Conservation (phyloP, 2,329 filamentous ascomycete species). For the Penicillium carneum region DNA sequence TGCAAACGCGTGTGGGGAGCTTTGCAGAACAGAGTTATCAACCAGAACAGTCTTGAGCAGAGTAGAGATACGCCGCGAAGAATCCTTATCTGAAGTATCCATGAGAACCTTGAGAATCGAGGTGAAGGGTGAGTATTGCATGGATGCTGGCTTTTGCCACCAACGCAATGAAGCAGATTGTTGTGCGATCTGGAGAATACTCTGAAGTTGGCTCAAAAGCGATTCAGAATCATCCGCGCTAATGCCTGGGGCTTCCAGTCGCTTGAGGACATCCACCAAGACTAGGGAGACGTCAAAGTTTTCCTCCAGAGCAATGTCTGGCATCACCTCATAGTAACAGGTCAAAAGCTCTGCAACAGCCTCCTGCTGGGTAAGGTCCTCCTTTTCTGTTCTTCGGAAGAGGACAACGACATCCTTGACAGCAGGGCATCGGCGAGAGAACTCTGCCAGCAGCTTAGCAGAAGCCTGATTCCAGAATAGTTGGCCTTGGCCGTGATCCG, state of each 20-base stretch:
- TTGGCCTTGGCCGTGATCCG: conserved; percentile 54
- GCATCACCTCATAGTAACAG: conserved; percentile 84
- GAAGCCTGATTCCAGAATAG: conserved; percentile 74
- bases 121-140: conserved; percentile 53
- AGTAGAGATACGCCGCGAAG: conserved; percentile 44
- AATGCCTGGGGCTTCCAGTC: conserved; percentile 59
- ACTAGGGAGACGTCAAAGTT: conserved; percentile 87
- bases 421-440: conserved; percentile 77
- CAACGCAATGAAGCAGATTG: conserved; percentile 86
- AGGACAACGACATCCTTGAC: conserved; percentile 80
- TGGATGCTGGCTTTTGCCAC: conserved; percentile 72
- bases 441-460: conserved; percentile 73
- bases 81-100: conserved; percentile 40
- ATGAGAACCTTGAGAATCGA: conserved; percentile 52
- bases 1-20: conserved; percentile 44
- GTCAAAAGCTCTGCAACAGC: conserved; percentile 78
- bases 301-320: conserved; percentile 78
- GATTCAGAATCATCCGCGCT: conserved; percentile 63
- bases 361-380: conserved; percentile 77
- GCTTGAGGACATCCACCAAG: conserved; percentile 72
- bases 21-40: conserved; percentile 49
- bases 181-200: conserved; percentile 79
- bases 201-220: conserved; percentile 76
- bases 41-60: conserved; percentile 47
- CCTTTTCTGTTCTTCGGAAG: conserved; percentile 72